Conservation (phyloP, 148 eudicot species). For the Rhododendron vialii region DNA sequence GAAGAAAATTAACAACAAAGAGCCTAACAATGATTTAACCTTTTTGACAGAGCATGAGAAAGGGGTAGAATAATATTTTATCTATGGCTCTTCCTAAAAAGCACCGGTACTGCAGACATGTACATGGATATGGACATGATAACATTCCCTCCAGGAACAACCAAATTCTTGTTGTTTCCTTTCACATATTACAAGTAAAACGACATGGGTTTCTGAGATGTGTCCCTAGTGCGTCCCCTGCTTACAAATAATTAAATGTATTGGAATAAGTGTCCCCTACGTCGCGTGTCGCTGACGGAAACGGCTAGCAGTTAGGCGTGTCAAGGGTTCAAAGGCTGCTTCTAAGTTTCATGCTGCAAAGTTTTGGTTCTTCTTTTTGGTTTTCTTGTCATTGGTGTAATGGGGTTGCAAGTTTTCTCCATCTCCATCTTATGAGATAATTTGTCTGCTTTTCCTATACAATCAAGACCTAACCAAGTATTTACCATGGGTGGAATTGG, state of each 20-base stretch:
- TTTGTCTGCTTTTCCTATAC: neutral
- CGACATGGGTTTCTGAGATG: neutral
- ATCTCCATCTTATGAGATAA: neutral
- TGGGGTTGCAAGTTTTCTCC: neutral
- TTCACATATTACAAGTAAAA: neutral
- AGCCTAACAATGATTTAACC: neutral
- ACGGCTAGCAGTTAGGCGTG: neutral
- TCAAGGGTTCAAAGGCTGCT: neutral
- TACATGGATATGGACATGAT: neutral
- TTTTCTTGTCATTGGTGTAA: neutral
- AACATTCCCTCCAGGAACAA: neutral
- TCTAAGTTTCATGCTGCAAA: neutral
- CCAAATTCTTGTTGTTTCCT: neutral
- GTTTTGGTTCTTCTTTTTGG: neutral
- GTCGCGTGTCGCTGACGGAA: too few species aligned
- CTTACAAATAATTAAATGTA: too few species aligned
- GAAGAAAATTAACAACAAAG: neutral
- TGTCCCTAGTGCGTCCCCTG: neutral
- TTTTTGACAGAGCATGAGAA: neutral
- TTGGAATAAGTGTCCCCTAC: neutral
- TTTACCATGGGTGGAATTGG: neutral
- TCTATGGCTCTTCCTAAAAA: neutral
- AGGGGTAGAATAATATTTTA: neutral
- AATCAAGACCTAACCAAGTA: neutral
- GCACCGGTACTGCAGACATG: neutral